These are phyloP conservation scores for Talaromyces verruculosus DNA, from an alignment of 2,329 filamentous ascomycete genomes.

Conservation along the genomic window DNA sequence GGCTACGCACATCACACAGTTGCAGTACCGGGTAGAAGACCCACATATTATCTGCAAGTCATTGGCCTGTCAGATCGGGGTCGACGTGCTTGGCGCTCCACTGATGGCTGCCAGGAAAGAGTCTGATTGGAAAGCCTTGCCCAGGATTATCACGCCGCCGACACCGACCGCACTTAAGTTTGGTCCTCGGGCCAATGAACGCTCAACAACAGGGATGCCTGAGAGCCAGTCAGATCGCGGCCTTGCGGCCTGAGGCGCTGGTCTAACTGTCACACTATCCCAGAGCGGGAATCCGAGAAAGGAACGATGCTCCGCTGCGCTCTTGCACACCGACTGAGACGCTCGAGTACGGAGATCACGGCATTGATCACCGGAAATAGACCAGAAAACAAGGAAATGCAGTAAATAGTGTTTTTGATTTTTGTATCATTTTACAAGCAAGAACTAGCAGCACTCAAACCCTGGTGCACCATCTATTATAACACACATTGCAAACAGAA, in stretches of 20 bases:
- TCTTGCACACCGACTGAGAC: background rate
- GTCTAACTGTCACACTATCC: background rate
- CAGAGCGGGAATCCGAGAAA: background rate
- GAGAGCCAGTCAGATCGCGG: background rate
- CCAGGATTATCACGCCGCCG: background rate
- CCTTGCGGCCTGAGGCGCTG: background rate
- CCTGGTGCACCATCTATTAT: slow-evolving; percentile 22
- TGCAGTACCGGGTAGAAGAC: background rate
- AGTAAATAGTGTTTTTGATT: slow-evolving; percentile 11
- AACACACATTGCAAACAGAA: slow-evolving; percentile 17
- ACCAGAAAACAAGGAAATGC: background rate
- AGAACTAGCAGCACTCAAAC: slow-evolving; percentile 16
- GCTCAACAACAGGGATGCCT: background rate
- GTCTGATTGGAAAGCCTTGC: background rate
- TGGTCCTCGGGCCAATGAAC: background rate
- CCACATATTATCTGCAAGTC: background rate
- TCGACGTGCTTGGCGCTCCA: slow-evolving; percentile 1
- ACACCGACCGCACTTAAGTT: background rate
- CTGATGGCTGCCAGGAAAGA: background rate
- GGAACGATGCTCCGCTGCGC: background rate
- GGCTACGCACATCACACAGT: background rate
- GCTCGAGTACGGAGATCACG: background rate
- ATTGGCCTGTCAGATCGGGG: background rate
- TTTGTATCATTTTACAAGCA: slow-evolving; percentile 13
- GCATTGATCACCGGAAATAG: background rate